Evolutionary conservation across 2,329 filamentous ascomycete species (phyloP).

Genomic region (Cordyceps militaris): DNA sequence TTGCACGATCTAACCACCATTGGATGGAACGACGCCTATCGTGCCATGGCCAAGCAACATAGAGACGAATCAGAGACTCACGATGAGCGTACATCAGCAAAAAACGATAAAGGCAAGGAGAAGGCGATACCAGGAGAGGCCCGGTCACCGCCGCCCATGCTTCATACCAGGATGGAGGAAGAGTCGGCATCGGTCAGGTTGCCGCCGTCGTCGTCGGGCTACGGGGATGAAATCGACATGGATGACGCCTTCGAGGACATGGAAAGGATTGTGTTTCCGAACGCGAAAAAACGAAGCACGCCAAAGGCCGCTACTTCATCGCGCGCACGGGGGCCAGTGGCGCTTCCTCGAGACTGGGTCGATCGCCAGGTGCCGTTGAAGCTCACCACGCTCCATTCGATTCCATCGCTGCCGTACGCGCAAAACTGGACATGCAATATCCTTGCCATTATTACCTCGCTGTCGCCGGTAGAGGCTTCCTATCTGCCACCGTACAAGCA

Average conservation of each 20-base stretch:
- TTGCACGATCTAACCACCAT: conserved; percentile 38
- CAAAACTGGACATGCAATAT: conserved; percentile 53
- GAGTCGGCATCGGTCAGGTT: not conserved
- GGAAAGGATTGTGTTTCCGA: conserved; percentile 29
- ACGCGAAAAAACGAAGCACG: conserved; percentile 13
- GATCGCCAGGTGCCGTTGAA: conserved; percentile 39
- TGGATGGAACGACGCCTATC: conserved; percentile 41
- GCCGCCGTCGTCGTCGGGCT: not conserved
- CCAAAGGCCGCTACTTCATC: conserved; percentile 10
- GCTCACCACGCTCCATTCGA: conserved; percentile 42
- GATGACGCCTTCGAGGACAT: conserved; percentile 33
- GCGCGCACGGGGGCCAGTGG: conserved; percentile 21
- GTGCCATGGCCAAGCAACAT: conserved; percentile 17
- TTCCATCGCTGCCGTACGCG: conserved; percentile 47
- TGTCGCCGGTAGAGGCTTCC: conserved; percentile 42
- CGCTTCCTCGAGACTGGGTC: conserved; percentile 35
- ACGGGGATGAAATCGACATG: conserved; percentile 15
- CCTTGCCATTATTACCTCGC: conserved; percentile 41
- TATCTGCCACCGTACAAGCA: conserved; percentile 43
- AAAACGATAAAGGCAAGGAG: not conserved
- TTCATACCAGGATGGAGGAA: not conserved
- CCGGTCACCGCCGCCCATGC: not conserved
- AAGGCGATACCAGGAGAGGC: not conserved
- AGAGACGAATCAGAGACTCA: not conserved
- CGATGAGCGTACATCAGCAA: not conserved